Conservation (phyloP, 225 moss, liverwort and hornwort species). For the Climacium dendroides region DNA sequence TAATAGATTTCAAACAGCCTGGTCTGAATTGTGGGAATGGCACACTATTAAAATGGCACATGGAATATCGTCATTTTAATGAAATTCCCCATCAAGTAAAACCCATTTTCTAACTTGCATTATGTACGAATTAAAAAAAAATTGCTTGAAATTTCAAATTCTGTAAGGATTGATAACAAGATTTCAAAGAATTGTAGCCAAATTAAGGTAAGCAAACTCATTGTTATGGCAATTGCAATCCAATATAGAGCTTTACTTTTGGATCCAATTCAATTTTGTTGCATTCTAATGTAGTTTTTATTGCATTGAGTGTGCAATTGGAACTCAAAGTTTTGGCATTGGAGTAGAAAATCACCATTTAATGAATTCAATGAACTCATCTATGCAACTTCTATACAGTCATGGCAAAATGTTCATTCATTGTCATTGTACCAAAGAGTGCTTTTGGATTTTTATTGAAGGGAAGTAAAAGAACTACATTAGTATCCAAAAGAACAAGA, state of each 20-base stretch:
- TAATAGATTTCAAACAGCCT: too few relatives aligned
- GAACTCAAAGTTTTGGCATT: not conserved
- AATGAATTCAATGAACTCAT: not conserved
- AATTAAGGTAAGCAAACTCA: not conserved
- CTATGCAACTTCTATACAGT: accelerated
- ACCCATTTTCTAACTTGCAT: accelerated
- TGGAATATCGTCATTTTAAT: too few relatives aligned
- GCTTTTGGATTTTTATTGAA: not conserved
- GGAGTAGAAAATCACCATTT: not conserved
- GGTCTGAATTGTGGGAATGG: too few relatives aligned
- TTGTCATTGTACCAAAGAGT: accelerated
- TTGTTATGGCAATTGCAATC: accelerated
- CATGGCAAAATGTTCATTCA: not conserved
- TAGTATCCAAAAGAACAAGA: not conserved
- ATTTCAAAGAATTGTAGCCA: not conserved
- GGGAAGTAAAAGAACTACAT: accelerated
- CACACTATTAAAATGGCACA: too few relatives aligned
- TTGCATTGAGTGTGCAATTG: not conserved
- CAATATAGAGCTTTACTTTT: too few relatives aligned
- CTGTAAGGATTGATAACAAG: not conserved
- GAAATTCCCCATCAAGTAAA: too few relatives aligned
- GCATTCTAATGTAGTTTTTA: not conserved
- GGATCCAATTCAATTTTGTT: accelerated
- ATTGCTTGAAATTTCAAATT: accelerated
- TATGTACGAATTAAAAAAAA: not conserved